Conservation (phyloP, 2,329 filamentous ascomycete genomes). For the Diaporthe caulivora region DNA sequence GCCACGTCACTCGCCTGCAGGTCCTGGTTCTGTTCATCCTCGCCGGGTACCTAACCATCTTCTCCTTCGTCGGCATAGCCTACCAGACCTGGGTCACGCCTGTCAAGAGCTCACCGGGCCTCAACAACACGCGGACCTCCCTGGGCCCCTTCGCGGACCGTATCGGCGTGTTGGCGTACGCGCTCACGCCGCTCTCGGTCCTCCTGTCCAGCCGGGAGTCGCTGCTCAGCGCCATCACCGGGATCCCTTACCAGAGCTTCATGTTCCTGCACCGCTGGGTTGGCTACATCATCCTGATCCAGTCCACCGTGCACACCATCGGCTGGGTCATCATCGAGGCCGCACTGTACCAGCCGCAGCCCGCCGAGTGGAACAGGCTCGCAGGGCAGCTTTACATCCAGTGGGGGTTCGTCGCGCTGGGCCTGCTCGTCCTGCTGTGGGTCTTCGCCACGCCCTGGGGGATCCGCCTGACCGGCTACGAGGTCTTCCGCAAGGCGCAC, state of each 20-base stretch:
- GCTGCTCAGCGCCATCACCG: conserved; percentile 76
- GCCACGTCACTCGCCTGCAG: conserved; percentile 76
- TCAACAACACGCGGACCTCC: conserved; percentile 74
- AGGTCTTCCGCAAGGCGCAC: conserved; percentile 81
- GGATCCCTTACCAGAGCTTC: conserved; percentile 81
- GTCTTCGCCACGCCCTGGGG: conserved; percentile 68
- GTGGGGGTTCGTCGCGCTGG: conserved; percentile 79
- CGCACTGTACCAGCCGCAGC: conserved; percentile 79
- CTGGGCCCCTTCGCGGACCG: conserved; percentile 78
- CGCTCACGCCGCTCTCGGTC: conserved; percentile 78
- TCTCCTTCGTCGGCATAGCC: conserved; percentile 76
- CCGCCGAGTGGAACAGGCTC: conserved; percentile 66
- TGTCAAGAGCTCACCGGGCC: conserved; percentile 64
- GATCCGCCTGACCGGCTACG: conserved; percentile 78
- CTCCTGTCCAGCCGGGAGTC: conserved; percentile 78
- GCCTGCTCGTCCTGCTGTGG: conserved; percentile 71
- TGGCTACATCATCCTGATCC: conserved; percentile 78
- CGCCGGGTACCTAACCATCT: conserved; percentile 73
- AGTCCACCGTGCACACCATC: conserved; percentile 77
- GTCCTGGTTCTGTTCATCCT: conserved; percentile 71
- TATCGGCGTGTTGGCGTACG: conserved; percentile 78
- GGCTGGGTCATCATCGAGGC: conserved; percentile 77
- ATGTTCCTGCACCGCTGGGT: conserved; percentile 84
- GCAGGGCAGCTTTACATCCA: conserved; percentile 77
- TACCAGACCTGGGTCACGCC: conserved; percentile 80